These are phyloP conservation scores for Myrica gale DNA, from an alignment of 306 rosid genomes.

Conservation along the genomic window DNA sequence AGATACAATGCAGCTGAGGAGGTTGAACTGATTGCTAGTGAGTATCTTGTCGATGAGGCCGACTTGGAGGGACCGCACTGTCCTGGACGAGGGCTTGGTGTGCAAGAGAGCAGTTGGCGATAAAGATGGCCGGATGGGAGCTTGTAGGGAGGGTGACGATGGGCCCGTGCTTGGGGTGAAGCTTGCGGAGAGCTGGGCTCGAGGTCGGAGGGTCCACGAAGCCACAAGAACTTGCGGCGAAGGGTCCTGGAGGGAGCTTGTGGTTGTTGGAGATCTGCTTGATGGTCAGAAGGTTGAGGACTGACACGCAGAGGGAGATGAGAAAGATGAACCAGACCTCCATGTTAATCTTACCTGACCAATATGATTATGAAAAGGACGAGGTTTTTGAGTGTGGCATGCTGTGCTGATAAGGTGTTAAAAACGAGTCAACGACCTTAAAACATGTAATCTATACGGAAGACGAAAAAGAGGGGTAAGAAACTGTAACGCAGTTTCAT, in stretches of 20 bases:
- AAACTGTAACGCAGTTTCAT: no score
- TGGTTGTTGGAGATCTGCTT: not conserved
- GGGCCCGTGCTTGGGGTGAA: constrained; percentile 33
- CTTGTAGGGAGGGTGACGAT: constrained; percentile 33
- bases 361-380: no score
- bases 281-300: constrained; percentile 15
- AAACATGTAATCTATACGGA: no score
- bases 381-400: no score
- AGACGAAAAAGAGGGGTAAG: no score
- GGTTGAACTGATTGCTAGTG: constrained; percentile 36
- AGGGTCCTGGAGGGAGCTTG: constrained; percentile 41
- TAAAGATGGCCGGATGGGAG: constrained; percentile 24
- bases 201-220: constrained; percentile 17
- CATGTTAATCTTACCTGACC: constrained; percentile 12
- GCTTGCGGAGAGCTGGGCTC: constrained; percentile 24
- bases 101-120: constrained; percentile 30
- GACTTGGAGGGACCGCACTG: constrained; percentile 24
- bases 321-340: constrained; percentile 30
- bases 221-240: constrained; percentile 13
- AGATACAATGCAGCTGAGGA: constrained; percentile 18
- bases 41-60: constrained; percentile 20
- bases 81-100: constrained; percentile 43
- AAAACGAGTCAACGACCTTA: no score
- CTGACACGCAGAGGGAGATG: not conserved
- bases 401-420: no score